Evolutionary conservation across 2,329 filamentous ascomycete species (phyloP), one percentile per base, ranked within the genome.

Genomic region (Phoma herbarum): DNA sequence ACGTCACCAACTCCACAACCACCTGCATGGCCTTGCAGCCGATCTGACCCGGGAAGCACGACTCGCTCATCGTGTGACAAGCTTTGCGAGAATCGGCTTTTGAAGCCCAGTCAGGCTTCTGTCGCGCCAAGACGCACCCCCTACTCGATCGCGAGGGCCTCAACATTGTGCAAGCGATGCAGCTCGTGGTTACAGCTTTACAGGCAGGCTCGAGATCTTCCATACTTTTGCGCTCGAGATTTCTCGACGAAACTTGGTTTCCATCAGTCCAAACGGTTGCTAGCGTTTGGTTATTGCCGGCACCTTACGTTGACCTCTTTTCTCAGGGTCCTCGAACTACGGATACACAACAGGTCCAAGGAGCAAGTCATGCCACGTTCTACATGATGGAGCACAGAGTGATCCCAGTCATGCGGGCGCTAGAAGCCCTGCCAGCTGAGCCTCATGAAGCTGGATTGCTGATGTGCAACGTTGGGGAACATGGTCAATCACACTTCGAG

Each of bases 361-460:
- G 50, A 53, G 50, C 46, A 54, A 50, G 56, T 54, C 45, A 64
- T 63, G 41, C 47, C 51, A 60, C 43, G 55, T 59, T 61, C 53
- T 55, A 57, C 41, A 35, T 45, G 37, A 55, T 29, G 23, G 22
- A 25, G 18, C 18, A 41, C 46, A 44, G 44, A 23, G 43, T 18
- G 29, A 29, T 11, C 14, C 49, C 18, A 39, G 23, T 25, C 29
- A 45, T 56, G 31, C 53, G 26, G 53, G 31, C 18, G 41, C 42
- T 9, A 57, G 50, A 35, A 57, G 18, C 43, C 61, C 46, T 58
- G 37, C 29, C 25, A 59, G 63, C 62, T 67, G 57, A 65, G 46
- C 56, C 56, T 25, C 44, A 50, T 18, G 22, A 14, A 26, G 31
- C 31, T n/a, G 31, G 37, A 5, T 6, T 33, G 33, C 14, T 28